Percentiles rank a stretch among this genome's conserved stretches.
These are phyloP conservation scores for Aegilops tauschii DNA, from an alignment of 176 grass and related monocot genomes.

Conservation along the genomic window DNA sequence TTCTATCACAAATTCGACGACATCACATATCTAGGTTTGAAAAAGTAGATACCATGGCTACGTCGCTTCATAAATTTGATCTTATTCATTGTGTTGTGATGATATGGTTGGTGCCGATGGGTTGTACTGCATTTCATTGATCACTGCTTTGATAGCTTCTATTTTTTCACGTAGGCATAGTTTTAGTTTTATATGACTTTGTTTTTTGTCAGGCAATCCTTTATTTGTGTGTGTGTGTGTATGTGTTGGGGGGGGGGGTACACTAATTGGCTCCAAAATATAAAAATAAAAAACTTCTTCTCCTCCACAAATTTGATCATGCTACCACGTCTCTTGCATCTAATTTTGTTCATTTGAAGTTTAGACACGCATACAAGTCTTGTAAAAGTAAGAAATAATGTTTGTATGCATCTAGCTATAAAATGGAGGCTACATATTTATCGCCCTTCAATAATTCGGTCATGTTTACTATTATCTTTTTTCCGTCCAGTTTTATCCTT, in stretches of 20 bases:
- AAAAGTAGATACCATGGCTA: background rate
- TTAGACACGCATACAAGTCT: background rate
- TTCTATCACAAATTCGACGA: background rate
- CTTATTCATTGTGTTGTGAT: background rate
- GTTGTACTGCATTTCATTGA: too few species aligned
- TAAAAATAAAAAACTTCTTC: too few species aligned
- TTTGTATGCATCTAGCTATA: background rate
- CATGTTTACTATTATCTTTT: background rate
- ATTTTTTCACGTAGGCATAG: too few species aligned
- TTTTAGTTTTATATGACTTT: too few species aligned
- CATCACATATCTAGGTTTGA: background rate
- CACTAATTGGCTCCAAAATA: too few species aligned
- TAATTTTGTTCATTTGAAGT: background rate
- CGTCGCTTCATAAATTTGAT: background rate
- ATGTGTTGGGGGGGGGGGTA: too few species aligned
- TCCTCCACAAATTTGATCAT: too few species aligned
- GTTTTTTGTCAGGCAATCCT: too few species aligned
- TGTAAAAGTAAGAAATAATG: background rate
- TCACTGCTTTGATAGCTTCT: too few species aligned
- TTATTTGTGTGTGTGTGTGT: too few species aligned
- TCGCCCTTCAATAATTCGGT: background rate
- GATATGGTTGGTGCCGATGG: too few species aligned
- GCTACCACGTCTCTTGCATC: background rate
- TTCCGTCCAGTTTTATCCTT: background rate
- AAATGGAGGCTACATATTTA: background rate